Conservation (phyloP, 2,329 filamentous ascomycete species). For the Venturiaceae sp. region DNA sequence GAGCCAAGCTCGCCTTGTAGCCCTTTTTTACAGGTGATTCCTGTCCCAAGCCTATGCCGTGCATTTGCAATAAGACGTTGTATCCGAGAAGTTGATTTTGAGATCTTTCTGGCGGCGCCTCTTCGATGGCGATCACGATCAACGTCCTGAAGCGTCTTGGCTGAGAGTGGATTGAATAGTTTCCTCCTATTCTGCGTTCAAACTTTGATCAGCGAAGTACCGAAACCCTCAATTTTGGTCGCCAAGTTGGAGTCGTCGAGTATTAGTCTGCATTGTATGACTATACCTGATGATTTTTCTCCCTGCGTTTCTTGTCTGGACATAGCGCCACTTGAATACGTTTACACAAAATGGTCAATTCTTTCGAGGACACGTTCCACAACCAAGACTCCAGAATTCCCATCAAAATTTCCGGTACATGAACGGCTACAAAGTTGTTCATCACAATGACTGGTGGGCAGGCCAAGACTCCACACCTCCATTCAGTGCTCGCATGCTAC, state of each 20-base stretch:
- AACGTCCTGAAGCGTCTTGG: background rate
- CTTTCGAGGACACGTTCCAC: background rate
- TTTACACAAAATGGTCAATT: background rate
- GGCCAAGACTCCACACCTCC: background rate
- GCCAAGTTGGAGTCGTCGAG: background rate
- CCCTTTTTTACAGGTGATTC: background rate
- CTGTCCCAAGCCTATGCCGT: background rate
- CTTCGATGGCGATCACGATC: background rate
- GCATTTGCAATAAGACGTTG: background rate
- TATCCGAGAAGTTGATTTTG: background rate
- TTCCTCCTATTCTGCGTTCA: background rate
- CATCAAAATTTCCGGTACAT: too few species aligned
- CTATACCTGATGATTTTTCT: too few species aligned
- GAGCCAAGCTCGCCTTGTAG: conserved; percentile 1
- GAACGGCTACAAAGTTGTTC: background rate
- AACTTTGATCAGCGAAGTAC: background rate
- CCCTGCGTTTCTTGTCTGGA: too few species aligned
- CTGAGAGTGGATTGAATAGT: background rate
- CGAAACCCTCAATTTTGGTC: background rate
- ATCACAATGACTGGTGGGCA: background rate
- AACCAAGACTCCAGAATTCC: too few species aligned
- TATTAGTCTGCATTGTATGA: too few species aligned
- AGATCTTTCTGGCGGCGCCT: background rate
- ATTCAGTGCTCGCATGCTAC: background rate
- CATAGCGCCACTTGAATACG: too few species aligned